A percentile compares a stretch with the other conserved stretches of the same genome.
These are phyloP conservation scores for Metschnikowia borealis DNA, from an alignment of 805 yeast species.

Conservation along the genomic window DNA sequence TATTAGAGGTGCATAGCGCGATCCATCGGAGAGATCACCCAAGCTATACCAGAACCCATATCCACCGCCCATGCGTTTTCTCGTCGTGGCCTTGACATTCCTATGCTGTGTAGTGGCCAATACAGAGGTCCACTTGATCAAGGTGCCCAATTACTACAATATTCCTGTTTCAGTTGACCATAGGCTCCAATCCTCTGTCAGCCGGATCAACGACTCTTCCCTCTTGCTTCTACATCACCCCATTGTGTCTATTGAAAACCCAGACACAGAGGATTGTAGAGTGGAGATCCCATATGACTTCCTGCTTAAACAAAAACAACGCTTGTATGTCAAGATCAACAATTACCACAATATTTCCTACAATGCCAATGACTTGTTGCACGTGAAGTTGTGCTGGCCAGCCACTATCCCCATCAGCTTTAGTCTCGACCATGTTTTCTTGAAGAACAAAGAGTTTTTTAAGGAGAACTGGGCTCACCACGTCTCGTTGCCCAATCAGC, in stretches of 20 bases:
- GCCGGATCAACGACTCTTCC: constrained; percentile 13
- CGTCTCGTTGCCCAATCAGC: background rate
- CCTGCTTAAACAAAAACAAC: constrained; percentile 6
- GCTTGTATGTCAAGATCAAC: constrained; percentile 29
- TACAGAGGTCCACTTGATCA: constrained; percentile 33
- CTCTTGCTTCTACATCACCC: constrained; percentile 13
- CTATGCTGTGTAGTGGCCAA: constrained; percentile 22
- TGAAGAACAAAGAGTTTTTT: constrained; percentile 8
- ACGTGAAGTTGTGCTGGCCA: constrained; percentile 21
- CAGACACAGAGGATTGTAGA: constrained; percentile 1
- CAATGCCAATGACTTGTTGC: constrained; percentile 16
- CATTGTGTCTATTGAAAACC: constrained; percentile 10
- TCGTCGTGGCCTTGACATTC: background rate
- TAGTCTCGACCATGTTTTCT: constrained; percentile 7
- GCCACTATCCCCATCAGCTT: constrained; percentile 17
- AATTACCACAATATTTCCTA: constrained; percentile 29
- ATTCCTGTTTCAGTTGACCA: constrained; percentile 20
- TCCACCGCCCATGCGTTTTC: background rate
- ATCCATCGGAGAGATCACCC: background rate
- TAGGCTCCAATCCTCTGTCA: constrained; percentile 1
- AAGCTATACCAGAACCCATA: background rate
- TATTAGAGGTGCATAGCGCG: background rate
- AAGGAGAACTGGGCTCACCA: background rate
- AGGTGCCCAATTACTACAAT: constrained; percentile 34
- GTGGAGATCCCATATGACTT: constrained; percentile 14